Base-by-base conservation (phyloP, 371 early-diverging fungal genomes). In the Synchytrium microbalum region DNA sequence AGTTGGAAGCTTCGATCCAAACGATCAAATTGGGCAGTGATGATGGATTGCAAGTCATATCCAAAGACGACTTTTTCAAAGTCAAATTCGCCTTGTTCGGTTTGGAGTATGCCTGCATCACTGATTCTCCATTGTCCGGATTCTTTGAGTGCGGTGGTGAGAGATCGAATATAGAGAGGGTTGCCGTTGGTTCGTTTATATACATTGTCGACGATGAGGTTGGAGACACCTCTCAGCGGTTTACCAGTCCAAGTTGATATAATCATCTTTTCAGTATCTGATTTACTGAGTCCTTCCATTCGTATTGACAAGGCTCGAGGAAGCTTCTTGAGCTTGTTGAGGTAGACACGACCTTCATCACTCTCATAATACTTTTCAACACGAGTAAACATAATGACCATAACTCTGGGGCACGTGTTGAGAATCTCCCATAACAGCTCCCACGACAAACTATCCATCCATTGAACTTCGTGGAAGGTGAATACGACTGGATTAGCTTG, bases 21-120 rank as follows among this genome's bases (percentile, higher is more conserved):
- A 16, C 77, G 70, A 59, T 81, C 82, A 58, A 81, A 79, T 59
- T 79, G 80, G 3, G 81, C 78, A 1, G 76, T 59, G 28, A 81
- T 69, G 24, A 81, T 72, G 53, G 68, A 69, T 61, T 77, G 73
- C 29, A 76, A 59, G 63, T 81, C 79, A 51, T 70, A 62, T 8
- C 73, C 77, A 24, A 76, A 60, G 24, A 75, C 66, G 10, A 77
- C 64, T 23, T 69, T 38, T 16, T 78, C 79, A 46, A 81, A 72
- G 61, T 81, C 76, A 55, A 77, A 75, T 23, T 24, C 71, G 24
- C 61, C 58, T 30, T 64, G 61, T n/a, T 64, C 32, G 0, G 70
- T 46, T 0, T 61, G 56, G 27, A 81, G 60, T 32, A 51, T 51
- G 13, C 80, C 80, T 3, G 64, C 38, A 1, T 59, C 61, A 24